Evolutionary conservation across 768 basidiomycete species (phyloP).

Genomic region (Suillus paluster): DNA sequence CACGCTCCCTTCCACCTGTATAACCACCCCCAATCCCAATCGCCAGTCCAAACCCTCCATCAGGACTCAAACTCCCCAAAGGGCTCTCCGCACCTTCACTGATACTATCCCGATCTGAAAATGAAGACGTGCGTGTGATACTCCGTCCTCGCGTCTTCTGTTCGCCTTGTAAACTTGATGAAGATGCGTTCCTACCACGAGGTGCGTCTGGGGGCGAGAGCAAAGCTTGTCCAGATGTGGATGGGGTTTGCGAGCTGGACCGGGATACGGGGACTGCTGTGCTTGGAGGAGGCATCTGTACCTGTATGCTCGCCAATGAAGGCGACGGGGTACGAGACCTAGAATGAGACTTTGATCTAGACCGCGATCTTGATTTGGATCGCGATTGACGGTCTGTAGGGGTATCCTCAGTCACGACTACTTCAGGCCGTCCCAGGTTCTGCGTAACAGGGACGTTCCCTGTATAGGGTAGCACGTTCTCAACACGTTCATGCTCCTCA

Average conservation of each 20-base stretch:
- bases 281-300: conserved; percentile 17
- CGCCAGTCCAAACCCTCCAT: conserved; percentile 30
- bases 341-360: conserved; percentile 42
- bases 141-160: conserved; percentile 55
- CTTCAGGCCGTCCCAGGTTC: conserved; percentile 28
- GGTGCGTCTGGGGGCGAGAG: conserved; percentile 30
- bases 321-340: conserved; percentile 54
- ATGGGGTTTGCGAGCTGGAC: conserved; percentile 14
- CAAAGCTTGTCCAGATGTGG: conserved; percentile 27
- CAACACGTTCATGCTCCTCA: conserved; percentile 20
- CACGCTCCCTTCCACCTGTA: conserved; percentile 41
- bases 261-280: conserved; percentile 17
- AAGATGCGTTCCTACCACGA: conserved; percentile 36
- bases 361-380: conserved; percentile 35
- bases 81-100: conserved; percentile 40
- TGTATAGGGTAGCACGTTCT: conserved; percentile 18
- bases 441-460: conserved; percentile 14
- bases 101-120: conserved; percentile 57
- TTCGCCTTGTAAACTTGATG: conserved; percentile 38
- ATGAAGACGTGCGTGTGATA: conserved; percentile 56
- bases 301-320: conserved; percentile 16
- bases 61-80: conserved; percentile 45
- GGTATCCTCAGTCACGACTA: conserved; percentile 42
- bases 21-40: conserved; percentile 34
- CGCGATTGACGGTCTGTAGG: conserved; percentile 32